Evolutionary conservation across 805 yeast species (phyloP).

Genomic region (Kodamaea sagamina): DNA sequence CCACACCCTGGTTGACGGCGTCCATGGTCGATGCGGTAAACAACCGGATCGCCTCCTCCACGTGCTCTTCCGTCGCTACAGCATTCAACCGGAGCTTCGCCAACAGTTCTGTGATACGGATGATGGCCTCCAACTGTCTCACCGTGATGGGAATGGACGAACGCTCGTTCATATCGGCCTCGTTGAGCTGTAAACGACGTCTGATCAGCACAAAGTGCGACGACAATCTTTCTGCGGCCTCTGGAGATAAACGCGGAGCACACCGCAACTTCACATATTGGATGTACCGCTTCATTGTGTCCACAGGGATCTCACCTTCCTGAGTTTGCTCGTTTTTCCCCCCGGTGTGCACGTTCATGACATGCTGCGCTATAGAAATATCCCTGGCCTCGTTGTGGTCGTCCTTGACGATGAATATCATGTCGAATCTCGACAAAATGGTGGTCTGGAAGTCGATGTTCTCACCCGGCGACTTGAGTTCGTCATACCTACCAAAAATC

Average conservation of each 20-base stretch:
- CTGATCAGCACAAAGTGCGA: constrained; percentile 92
- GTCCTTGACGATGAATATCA: constrained; percentile 96
- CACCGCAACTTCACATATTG: constrained; percentile 87
- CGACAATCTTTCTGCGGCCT: constrained; percentile 86
- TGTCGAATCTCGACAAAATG: constrained; percentile 94
- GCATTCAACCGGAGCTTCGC: constrained; percentile 86
- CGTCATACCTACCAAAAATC: constrained; percentile 94
- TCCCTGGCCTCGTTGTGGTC: constrained; percentile 88
- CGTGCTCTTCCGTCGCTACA: constrained; percentile 84
- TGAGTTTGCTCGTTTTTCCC: constrained; percentile 46
- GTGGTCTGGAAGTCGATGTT: constrained; percentile 98
- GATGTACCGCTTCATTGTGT: constrained; percentile 87
- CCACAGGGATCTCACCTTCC: constrained; percentile 86
- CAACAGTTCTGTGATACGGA: constrained; percentile 90
- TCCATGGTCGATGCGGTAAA: constrained; percentile 98
- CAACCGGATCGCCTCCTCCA: constrained; percentile 90
- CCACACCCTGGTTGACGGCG: constrained; percentile 75
- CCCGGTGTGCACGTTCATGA: constrained; percentile 91
- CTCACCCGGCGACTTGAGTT: constrained; percentile 94
- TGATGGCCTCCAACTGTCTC: constrained; percentile 95
- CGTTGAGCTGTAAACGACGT: constrained; percentile 77
- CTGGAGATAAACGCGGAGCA: constrained; percentile 88
- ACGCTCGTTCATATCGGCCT: constrained; percentile 78
- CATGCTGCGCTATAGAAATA: constrained; percentile 89
- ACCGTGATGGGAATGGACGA: constrained; percentile 96